These are phyloP conservation scores for Westerdykella aurantiaca DNA, from an alignment of 2,329 filamentous ascomycete genomes.

Conservation along the genomic window DNA sequence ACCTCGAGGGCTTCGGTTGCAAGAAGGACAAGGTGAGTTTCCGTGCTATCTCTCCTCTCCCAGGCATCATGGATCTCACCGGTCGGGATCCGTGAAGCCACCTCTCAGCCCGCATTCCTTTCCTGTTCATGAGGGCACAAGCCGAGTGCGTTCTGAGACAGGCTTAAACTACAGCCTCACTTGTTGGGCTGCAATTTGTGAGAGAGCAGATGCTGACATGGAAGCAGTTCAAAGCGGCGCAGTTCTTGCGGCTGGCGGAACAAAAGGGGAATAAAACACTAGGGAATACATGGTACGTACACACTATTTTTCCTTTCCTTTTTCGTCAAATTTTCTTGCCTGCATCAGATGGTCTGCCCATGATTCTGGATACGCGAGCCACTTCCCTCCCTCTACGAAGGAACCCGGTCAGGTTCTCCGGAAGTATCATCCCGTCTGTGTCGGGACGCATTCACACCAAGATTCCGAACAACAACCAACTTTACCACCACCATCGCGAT, in stretches of 20 bases:
- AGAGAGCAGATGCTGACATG: slow-evolving; percentile 36
- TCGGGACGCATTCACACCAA: no score
- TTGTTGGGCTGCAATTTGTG: slow-evolving; percentile 36
- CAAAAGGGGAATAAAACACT: slow-evolving; percentile 81
- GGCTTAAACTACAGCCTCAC: slow-evolving; percentile 29
- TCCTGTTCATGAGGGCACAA: neutral
- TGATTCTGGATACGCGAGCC: no score
- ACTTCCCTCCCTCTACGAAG: no score
- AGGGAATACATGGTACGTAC: slow-evolving; percentile 82
- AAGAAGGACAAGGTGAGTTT: slow-evolving; percentile 96
- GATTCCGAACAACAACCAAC: no score
- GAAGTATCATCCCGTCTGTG: neutral
- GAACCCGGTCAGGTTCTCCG: slow-evolving; percentile 9
- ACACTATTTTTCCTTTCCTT: slow-evolving; percentile 5
- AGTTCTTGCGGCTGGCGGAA: slow-evolving; percentile 89
- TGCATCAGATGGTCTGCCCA: slow-evolving; percentile 12
- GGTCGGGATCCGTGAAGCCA: slow-evolving; percentile 11
- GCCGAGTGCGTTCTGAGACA: slow-evolving; percentile 18
- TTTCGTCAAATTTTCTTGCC: slow-evolving; percentile 4
- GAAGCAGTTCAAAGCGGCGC: slow-evolving; percentile 69
- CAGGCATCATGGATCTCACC: slow-evolving; percentile 16
- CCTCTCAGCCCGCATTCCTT: neutral
- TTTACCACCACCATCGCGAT: no score
- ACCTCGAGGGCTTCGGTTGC: slow-evolving; percentile 90
- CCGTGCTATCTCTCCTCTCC: slow-evolving; percentile 3